Evolutionary conservation across 352 stramenopile species (phyloP).

Genomic region (Phytophthora sp.): DNA sequence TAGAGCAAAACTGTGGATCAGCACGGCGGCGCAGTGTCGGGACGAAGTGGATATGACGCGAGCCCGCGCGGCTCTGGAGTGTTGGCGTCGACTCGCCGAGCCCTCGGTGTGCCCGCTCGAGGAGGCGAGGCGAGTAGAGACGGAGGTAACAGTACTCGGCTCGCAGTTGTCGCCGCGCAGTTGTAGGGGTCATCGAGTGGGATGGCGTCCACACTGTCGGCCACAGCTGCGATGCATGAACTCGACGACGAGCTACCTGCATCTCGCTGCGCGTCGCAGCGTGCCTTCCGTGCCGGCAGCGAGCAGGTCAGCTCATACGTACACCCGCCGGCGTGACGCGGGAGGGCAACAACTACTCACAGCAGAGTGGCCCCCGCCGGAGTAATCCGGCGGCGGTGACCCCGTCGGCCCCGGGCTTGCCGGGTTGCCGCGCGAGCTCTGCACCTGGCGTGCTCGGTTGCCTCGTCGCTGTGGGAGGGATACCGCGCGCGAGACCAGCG

Average conservation of each 20-base stretch:
- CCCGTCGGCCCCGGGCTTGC: too few species aligned
- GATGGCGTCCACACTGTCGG: too few species aligned
- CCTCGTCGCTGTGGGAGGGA: slow-evolving; percentile 25
- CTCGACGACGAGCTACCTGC: background rate
- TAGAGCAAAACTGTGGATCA: background rate
- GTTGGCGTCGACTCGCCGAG: background rate
- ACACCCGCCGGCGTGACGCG: too few species aligned
- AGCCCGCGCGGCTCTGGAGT: background rate
- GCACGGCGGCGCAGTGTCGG: background rate
- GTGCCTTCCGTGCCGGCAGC: background rate
- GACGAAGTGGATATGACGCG: slow-evolving; percentile 3
- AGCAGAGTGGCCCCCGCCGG: slow-evolving; percentile 9
- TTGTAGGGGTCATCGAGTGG: background rate
- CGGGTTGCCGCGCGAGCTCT: slow-evolving; percentile 3
- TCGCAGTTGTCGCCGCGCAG: background rate
- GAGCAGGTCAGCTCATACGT: slow-evolving; percentile 16
- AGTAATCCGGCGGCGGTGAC: slow-evolving; percentile 9
- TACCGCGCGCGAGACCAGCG: background rate
- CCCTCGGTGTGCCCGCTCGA: slow-evolving; percentile 11
- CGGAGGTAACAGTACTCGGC: background rate
- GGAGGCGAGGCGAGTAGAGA: slow-evolving; percentile 8
- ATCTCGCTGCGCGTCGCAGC: slow-evolving; percentile 20
- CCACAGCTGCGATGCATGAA: slow-evolving; percentile 17
- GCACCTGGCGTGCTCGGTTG: slow-evolving; percentile 22
- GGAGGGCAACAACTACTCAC: background rate